A percentile compares a stretch with the other conserved stretches of the same genome.
Evolutionary conservation across 2,329 filamentous ascomycete species (phyloP).

Genomic region (Fusarium globosum): DNA sequence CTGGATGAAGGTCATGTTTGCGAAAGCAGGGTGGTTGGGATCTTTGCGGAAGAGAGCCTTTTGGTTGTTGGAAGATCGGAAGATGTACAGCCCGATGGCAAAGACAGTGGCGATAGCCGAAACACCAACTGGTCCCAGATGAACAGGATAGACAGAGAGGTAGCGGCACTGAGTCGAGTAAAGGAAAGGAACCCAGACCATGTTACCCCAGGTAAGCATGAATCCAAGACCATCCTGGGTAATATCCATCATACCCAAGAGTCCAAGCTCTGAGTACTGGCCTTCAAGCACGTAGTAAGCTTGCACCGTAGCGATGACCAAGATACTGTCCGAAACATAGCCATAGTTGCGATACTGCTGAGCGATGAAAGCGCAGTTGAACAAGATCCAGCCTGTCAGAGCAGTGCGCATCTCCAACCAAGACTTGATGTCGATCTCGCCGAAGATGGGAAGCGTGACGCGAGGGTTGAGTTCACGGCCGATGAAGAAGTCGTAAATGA

Average conservation of each 20-base stretch:
- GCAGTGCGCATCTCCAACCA: constrained; percentile 90
- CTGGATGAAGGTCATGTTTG: constrained; percentile 83
- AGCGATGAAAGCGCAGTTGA: constrained; percentile 84
- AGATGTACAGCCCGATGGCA: constrained; percentile 80
- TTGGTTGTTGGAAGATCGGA: constrained; percentile 88
- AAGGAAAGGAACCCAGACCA: constrained; percentile 90
- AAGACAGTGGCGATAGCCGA: constrained; percentile 73
- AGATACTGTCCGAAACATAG: constrained; percentile 83
- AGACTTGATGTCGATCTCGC: constrained; percentile 87
- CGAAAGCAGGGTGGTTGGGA: constrained; percentile 79
- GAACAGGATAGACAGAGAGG: constrained; percentile 80
- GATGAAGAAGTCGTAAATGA: constrained; percentile 94
- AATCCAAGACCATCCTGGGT: constrained; percentile 91
- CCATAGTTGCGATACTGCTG: constrained; percentile 88
- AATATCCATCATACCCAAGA: constrained; percentile 91
- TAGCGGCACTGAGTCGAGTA: constrained; percentile 87
- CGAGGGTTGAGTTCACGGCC: constrained; percentile 95
- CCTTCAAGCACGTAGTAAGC: constrained; percentile 84
- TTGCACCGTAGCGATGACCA: constrained; percentile 80
- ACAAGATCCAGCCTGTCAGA: constrained; percentile 84
- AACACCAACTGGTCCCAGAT: constrained; percentile 74
- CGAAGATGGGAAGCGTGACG: constrained; percentile 78
- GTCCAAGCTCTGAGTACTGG: constrained; percentile 84
- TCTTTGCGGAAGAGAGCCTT: constrained; percentile 94
- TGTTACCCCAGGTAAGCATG: constrained; percentile 91